Conservation (phyloP, 495 filamentous ascomycete species). For the Aspergillus funiculosus region DNA sequence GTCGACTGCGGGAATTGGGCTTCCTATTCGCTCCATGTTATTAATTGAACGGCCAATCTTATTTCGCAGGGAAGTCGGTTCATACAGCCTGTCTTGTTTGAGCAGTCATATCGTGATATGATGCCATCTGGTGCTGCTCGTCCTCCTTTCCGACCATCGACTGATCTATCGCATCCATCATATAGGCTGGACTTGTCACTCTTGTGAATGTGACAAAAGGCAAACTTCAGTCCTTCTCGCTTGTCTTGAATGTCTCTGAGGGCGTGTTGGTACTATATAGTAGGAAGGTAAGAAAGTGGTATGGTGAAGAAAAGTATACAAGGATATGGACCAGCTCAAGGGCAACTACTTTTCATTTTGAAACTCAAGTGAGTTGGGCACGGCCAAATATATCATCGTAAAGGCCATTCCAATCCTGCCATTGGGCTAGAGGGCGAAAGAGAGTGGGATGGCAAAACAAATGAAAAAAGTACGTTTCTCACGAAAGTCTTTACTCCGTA, state of each 20-base stretch:
- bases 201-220: background rate
- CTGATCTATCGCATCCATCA: constrained; percentile 17
- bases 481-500: too few relatives aligned
- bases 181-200: constrained; percentile 17
- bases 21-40: constrained; percentile 13
- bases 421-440: constrained; percentile 1
- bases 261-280: background rate
- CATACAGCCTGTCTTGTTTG: constrained; percentile 19
- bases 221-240: background rate
- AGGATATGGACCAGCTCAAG: background rate
- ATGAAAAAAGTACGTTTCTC: constrained; percentile 20
- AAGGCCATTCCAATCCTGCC: background rate
- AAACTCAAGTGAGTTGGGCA: constrained; percentile 6
- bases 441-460: background rate
- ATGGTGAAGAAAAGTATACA: background rate
- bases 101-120: constrained; percentile 22
- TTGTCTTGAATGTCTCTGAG: background rate
- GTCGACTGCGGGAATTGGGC: constrained; percentile 17
- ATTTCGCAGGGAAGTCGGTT: background rate
- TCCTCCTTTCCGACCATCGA: constrained; percentile 9
- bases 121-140: constrained; percentile 14
- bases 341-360: background rate
- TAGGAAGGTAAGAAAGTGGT: background rate
- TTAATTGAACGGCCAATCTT: constrained; percentile 7
- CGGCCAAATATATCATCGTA: constrained; percentile 15